Base-by-base conservation (phyloP, 768 basidiomycete species). In the Boletus reticuloceps region DNA sequence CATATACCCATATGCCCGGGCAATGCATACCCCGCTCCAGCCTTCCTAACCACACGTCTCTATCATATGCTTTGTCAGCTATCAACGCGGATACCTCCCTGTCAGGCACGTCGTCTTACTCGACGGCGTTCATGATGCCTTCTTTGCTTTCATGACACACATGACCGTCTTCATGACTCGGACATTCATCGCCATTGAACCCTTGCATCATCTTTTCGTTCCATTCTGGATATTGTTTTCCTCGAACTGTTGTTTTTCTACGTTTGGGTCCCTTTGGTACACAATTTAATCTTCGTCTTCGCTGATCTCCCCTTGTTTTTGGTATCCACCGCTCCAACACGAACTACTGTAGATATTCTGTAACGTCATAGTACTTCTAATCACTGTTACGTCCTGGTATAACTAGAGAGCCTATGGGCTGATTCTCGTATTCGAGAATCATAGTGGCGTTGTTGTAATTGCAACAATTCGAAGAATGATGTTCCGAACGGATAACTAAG, bases 391-490 rank as follows among this genome's bases (percentile, higher is more conserved):
- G 69, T 67, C 49, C 73, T 74, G 52, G 70, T 68, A 59, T 74
- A 79, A 51, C 72, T 75, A 54, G 82, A 72, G 58, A 91, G 72
- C 62, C 77, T 81, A 48, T 63, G 72, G 49, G 92, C 93, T 61
- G 82, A 86, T 46, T 76, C 77, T 58, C 89, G 76, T 9, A 97
- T 87, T 50, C 75, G 72, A 63, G 78, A 72, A 71, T 95, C 89
- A 67, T 78, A 82, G 69, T 91, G 85, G 32, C 74, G 75, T 60
- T 72, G 69, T 58, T 76, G 75, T 47, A 91, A 78, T 55, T 87
- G 71, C 58, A 86, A 74, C 53, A 95, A 72, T 74, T 99, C 97
- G 82, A 86, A 98, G 63, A 93, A 87, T 43, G 83, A 89, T 32
- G 91, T 86, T 46, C 85, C 89, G 66, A 96, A 92, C 36, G 92